A percentile compares a stretch with the other conserved stretches of the same genome.
Evolutionary conservation across 129 eudicot genomes (phyloP).

Genomic region (Flaveria robusta): DNA sequence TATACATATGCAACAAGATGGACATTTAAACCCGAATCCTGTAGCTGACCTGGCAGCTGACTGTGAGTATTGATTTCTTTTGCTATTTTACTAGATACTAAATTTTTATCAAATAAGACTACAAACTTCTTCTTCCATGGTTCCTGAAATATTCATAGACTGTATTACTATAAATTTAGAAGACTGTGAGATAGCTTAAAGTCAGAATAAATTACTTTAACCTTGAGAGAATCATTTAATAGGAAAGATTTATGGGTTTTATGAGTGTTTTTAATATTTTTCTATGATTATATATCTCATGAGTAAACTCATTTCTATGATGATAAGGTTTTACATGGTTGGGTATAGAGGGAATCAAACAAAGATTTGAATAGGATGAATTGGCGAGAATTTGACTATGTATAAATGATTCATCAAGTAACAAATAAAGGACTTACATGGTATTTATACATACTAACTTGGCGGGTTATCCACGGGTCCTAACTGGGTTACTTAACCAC

Average conservation of each 20-base stretch:
- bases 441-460: no score
- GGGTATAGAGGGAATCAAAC: no score
- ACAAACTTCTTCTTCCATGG: not conserved
- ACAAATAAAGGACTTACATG: no score
- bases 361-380: no score
- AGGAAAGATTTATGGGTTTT: not conserved
- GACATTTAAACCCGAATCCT: conserved; percentile 42
- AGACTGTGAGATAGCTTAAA: not conserved
- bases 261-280: no score
- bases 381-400: no score
- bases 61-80: conserved; percentile 52
- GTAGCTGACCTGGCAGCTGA: conserved; percentile 49
- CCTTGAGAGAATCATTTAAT: not conserved
- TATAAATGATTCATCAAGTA: no score
- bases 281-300: no score
- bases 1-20: conserved; percentile 51
- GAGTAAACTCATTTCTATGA: no score
- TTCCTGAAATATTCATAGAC: not conserved
- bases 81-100: not conserved
- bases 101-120: not conserved
- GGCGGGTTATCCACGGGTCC: no score
- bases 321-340: no score
- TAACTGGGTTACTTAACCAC: no score
- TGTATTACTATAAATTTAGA: not conserved
- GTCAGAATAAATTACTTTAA: not conserved